Base-by-base conservation (phyloP, 2,329 filamentous ascomycete genomes). In the Drechmeria coniospora region DNA sequence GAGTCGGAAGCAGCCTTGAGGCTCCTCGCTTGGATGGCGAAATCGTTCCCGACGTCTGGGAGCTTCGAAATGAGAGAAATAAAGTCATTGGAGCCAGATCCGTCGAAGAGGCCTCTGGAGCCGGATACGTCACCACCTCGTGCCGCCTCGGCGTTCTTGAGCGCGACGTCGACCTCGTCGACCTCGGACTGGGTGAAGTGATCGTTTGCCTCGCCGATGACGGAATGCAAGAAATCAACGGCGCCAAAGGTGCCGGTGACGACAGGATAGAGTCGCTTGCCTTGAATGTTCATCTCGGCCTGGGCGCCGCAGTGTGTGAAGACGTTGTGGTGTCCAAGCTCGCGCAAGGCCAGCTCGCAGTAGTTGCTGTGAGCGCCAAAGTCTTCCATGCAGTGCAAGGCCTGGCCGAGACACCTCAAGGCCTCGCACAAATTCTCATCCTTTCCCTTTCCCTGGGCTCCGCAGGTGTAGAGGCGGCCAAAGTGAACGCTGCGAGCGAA, bases 121-220 rank as follows among this genome's bases (percentile, higher is more conserved):
- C 49, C 46, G 23, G 52, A 46, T 19, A 47, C 44, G 30, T 50
- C 44, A n/a, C 42, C 45, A 21, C 47, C 56, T 40, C 37, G 54
- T 32, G 52, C 49, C 27, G 59, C 62, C 53, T 73, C 65, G 8
- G 79, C 79, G 36, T 75, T 75, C 37, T 75, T 73, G 25, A 90
- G 63, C 4, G 75, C 79, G 35, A 75, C 54, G 38, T 90, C 77
- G 42, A 87, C 73, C 49, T 87, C 77, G 32, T 84, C 79, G 20
- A 90, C 74, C 47, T 87, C 80, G 11, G 79, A 82, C 48, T 90
- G 81, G 2, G 80, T 80, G 44, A 90, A 82, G 46, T 86, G 79
- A 44, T 90, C 81, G 8, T 71, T 81, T 18, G 80, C 80, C 49
- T 87, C 81, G 32, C 78, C 68, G 26, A 73, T 54, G 17, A 82